A percentile compares a stretch with the other conserved stretches of the same genome.
Conservation (phyloP, 805 yeast genomes). For the Ogataea wickerhamii region DNA sequence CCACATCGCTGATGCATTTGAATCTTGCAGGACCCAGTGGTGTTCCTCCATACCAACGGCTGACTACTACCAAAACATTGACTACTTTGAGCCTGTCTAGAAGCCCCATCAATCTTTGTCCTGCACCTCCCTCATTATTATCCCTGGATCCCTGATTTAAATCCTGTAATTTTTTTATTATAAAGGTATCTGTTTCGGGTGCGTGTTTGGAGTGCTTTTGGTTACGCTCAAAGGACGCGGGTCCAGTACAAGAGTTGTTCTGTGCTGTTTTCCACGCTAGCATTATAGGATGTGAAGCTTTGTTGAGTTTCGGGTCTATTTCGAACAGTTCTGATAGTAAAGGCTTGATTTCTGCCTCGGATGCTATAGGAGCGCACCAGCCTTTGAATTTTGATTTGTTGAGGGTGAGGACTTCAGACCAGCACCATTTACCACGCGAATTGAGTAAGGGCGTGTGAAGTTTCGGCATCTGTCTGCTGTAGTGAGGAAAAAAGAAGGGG, state of each 20-base stretch:
- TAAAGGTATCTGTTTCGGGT: conserved; percentile 3
- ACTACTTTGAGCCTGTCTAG: conserved; percentile 45
- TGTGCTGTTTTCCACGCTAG: conserved; percentile 64
- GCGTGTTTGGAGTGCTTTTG: background rate
- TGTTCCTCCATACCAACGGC: conserved; percentile 80
- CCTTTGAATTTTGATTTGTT: conserved; percentile 69
- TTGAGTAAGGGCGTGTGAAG: too few species aligned
- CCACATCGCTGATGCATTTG: conserved; percentile 58
- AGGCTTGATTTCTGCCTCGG: conserved; percentile 40
- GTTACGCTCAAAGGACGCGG: background rate
- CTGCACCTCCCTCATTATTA: conserved; percentile 76
- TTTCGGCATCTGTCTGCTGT: too few species aligned
- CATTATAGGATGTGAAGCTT: conserved; percentile 71
- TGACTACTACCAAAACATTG: conserved; percentile 63
- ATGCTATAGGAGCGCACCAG: conserved; percentile 42
- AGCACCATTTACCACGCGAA: conserved; percentile 39
- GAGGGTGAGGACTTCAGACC: conserved; percentile 39
- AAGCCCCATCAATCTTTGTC: conserved; percentile 52
- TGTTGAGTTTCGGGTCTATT: conserved; percentile 45
- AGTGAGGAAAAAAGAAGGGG: too few species aligned
- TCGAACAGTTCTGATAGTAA: conserved; percentile 40
- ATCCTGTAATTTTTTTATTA: conserved; percentile 17
- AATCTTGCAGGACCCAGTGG: conserved; percentile 72
- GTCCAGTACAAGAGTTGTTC: too few species aligned
- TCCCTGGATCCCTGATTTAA: conserved; percentile 61